A percentile compares a stretch with the other conserved stretches of the same genome.
Conservation (phyloP, 768 basidiomycete genomes). For the Boletus fagicola region DNA sequence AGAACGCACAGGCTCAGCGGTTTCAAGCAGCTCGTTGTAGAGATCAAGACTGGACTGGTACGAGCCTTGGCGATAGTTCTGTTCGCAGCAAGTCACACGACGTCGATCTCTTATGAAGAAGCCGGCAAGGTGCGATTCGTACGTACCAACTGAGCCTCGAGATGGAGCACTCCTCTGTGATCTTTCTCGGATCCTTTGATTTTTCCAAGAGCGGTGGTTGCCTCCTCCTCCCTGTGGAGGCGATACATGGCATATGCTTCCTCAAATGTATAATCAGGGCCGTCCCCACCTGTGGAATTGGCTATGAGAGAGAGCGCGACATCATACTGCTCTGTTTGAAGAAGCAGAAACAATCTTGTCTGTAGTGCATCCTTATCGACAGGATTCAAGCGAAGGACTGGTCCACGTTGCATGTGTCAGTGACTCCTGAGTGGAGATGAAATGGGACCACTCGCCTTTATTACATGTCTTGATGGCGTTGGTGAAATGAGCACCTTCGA, state of each 20-base stretch:
- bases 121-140: slow-evolving; percentile 12
- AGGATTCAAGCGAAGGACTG: slow-evolving; percentile 72
- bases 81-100: slow-evolving; percentile 11
- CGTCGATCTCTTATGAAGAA: slow-evolving; percentile 19
- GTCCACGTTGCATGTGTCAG: slow-evolving; percentile 16
- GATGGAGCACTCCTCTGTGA: slow-evolving; percentile 66
- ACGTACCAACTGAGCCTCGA: slow-evolving; percentile 86
- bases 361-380: slow-evolving; percentile 69
- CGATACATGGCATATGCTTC: slow-evolving; percentile 83
- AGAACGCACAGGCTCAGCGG: slow-evolving; percentile 66
- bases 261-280: slow-evolving; percentile 51
- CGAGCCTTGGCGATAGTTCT: slow-evolving; percentile 78
- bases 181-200: slow-evolving; percentile 45
- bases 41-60: slow-evolving; percentile 73
- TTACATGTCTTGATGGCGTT: slow-evolving; percentile 92
- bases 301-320: slow-evolving; percentile 62
- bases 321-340: slow-evolving; percentile 83
- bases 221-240: slow-evolving; percentile 72
- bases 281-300: slow-evolving; percentile 12
- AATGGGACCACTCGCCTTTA: slow-evolving; percentile 60
- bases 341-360: slow-evolving; percentile 82
- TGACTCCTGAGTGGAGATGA: slow-evolving; percentile 22
- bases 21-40: slow-evolving; percentile 80
- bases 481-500: slow-evolving; percentile 82
- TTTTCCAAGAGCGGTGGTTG: slow-evolving; percentile 47